Conservation (phyloP, 2,329 filamentous ascomycete genomes). For the Lecanicillium sp. region DNA sequence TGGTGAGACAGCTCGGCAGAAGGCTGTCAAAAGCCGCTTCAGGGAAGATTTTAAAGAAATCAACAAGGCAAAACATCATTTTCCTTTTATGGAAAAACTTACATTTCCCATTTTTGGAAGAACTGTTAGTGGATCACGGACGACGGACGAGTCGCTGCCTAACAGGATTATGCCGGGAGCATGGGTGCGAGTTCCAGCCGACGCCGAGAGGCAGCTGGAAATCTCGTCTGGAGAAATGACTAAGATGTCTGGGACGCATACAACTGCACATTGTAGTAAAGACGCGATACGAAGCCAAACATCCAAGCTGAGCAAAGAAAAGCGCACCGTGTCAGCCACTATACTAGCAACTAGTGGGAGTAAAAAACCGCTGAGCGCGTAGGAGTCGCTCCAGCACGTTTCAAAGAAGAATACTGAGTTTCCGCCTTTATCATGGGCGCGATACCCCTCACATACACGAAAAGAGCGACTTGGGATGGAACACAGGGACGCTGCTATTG, state of each 20-base stretch:
- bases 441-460: conserved; percentile 22
- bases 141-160: conserved; percentile 9
- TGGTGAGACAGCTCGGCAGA: no score
- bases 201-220: no score
- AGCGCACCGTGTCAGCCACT: no score
- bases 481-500: conserved; percentile 16
- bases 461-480: conserved; percentile 19
- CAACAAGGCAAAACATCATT: conserved; percentile 11
- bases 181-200: background rate
- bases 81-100: conserved; percentile 27
- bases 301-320: no score
- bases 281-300: no score
- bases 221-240: no score
- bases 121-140: no score
- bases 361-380: background rate
- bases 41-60: conserved; percentile 28
- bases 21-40: conserved; percentile 28
- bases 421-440: conserved; percentile 25
- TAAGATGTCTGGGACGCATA: no score
- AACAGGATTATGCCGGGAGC: conserved; percentile 14
- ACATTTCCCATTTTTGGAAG: conserved; percentile 19
- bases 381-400: conserved; percentile 4
- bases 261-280: no score
- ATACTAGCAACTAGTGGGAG: no score
- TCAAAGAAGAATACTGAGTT: conserved; percentile 8